Evolutionary conservation across 2,329 filamentous ascomycete species (phyloP).

Genomic region (Colletotrichum echinochloae): DNA sequence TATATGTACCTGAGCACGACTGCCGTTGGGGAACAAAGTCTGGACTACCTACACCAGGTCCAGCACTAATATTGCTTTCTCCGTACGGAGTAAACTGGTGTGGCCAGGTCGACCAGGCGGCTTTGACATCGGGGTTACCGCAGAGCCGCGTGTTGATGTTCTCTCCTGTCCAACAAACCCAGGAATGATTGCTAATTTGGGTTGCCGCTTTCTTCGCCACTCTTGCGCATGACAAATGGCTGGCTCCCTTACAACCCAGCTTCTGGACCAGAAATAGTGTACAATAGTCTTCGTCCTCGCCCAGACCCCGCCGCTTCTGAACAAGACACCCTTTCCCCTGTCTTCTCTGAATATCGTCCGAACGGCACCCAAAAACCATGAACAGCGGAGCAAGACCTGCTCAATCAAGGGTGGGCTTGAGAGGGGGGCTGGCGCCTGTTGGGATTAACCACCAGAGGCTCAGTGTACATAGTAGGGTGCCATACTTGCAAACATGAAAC

Average conservation of each 20-base stretch:
- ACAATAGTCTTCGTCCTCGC: neutral
- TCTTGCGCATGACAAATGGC: neutral
- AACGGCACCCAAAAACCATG: slow-evolving; percentile 4
- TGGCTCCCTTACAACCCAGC: neutral
- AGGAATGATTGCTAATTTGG: neutral
- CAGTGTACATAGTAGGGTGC: slow-evolving; percentile 18
- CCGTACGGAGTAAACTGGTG: too few species aligned
- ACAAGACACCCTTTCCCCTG: neutral
- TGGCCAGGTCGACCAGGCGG: neutral
- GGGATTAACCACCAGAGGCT: slow-evolving; percentile 20
- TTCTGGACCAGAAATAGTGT: neutral
- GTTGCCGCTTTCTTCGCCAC: neutral
- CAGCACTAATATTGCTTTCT: slow-evolving; percentile 22
- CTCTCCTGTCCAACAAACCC: neutral
- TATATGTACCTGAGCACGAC: slow-evolving; percentile 11
- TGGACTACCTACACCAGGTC: neutral
- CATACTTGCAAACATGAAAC: slow-evolving; percentile 40
- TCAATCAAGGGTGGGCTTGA: neutral
- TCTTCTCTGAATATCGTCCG: neutral
- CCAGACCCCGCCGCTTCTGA: neutral
- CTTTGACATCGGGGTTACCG: neutral
- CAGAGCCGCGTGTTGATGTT: slow-evolving; percentile 18
- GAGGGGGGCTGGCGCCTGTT: slow-evolving; percentile 8
- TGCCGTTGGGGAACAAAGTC: neutral
- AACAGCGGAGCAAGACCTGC: slow-evolving; percentile 4